A percentile compares a stretch with the other conserved stretches of the same genome.
Evolutionary conservation across 345 rosid species (phyloP).

Genomic region (Orychophragmus violaceus): DNA sequence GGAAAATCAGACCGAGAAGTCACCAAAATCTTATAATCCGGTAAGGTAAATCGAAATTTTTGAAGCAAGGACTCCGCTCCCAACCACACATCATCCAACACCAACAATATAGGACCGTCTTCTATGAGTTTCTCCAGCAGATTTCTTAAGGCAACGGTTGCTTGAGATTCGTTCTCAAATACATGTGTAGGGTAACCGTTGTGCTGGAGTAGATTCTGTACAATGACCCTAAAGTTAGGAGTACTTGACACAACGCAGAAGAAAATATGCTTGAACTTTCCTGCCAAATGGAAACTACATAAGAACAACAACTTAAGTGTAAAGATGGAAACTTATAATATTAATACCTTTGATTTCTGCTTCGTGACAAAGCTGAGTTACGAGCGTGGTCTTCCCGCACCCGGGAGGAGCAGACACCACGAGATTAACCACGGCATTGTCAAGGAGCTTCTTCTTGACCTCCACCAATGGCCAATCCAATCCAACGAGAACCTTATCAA

Average conservation of each 20-base stretch:
- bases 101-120: conserved; percentile 38
- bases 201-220: conserved; percentile 31
- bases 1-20: conserved; percentile 52
- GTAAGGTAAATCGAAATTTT: conserved; percentile 17
- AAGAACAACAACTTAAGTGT: no score
- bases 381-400: conserved; percentile 51
- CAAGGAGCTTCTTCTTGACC: conserved; percentile 35
- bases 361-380: conserved; percentile 38
- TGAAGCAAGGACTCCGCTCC: conserved; percentile 36
- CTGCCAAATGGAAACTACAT: no score
- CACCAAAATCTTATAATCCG: conserved; percentile 49
- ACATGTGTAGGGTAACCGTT: not conserved
- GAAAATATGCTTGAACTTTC: conserved; percentile 43
- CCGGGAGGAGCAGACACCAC: conserved; percentile 53
- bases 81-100: conserved; percentile 63
- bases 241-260: conserved; percentile 38
- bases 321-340: not conserved
- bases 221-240: conserved; percentile 32
- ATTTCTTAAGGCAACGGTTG: conserved; percentile 16
- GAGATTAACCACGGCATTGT: conserved; percentile 2
- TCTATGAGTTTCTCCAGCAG: conserved; percentile 18
- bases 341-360: conserved; percentile 38
- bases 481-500: conserved; percentile 29
- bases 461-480: conserved; percentile 35
- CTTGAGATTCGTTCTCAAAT: conserved; percentile 29